phyloP scores from a whole-genome alignment of 2,329 filamentous ascomycete genomes.

The Coniochaeta sp. region DNA sequence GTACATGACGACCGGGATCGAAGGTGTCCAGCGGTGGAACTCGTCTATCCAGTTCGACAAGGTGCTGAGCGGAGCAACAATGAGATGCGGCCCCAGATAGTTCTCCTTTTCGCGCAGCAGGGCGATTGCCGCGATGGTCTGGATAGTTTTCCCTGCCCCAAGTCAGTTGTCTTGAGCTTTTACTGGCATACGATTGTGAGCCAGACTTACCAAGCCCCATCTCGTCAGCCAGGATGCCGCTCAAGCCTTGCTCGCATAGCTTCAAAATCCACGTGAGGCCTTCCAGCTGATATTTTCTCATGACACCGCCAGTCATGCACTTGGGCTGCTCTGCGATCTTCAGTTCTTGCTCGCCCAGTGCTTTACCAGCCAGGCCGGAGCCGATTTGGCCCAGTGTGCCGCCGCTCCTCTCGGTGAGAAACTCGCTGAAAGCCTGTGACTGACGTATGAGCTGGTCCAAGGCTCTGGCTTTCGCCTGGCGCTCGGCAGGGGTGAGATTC shows the following conservation, averaged over 20 bases:
- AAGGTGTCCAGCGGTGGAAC: conserved; percentile 83
- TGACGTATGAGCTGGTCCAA: conserved; percentile 53
- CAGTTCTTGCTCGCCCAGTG: conserved; percentile 58
- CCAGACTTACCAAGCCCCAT: conserved; percentile 65
- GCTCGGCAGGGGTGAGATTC: conserved; percentile 42
- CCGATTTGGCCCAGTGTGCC: conserved; percentile 56
- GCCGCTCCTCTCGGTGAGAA: conserved; percentile 56
- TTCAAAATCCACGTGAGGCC: conserved; percentile 95
- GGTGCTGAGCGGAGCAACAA: conserved; percentile 85
- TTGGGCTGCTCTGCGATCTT: conserved; percentile 80
- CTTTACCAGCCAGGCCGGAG: conserved; percentile 51
- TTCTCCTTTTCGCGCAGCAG: conserved; percentile 80
- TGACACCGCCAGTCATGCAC: conserved; percentile 77
- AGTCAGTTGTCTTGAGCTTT: conserved; percentile 5
- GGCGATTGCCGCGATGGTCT: conserved; percentile 82
- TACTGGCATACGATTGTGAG: not conserved
- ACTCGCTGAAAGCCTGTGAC: conserved; percentile 54
- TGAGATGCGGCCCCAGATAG: conserved; percentile 79
- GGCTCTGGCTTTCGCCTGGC: conserved; percentile 51
- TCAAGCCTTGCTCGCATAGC: conserved; percentile 70
- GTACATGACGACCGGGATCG: conserved; percentile 82
- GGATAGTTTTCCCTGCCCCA: conserved; percentile 71
- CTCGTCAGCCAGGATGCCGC: conserved; percentile 86
- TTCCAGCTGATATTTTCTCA: conserved; percentile 92
- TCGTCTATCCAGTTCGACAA: conserved; percentile 95